Evolutionary conservation across 2,329 filamentous ascomycete species (phyloP), one percentile per base, ranked within the genome.

Genomic region (Botrytis elliptica): DNA sequence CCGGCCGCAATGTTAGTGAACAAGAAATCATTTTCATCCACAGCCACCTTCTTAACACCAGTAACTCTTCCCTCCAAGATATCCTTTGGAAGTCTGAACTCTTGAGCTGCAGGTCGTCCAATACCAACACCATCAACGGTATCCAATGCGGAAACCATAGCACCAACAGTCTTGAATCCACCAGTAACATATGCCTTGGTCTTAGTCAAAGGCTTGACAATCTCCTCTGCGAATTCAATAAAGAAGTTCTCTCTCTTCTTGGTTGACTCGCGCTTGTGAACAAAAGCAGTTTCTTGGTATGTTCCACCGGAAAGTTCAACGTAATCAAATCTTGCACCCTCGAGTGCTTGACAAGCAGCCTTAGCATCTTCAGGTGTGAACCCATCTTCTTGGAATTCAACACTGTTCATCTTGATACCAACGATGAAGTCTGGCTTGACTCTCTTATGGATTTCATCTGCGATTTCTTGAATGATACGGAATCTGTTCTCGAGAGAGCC

Each of bases 251-350:
- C 90, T 14, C 90, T 85, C 1, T 86, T 86, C 63, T 75, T 73
- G 70, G 80, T 77, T 2, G 88, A 84, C 33, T 84, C 83, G 69
- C 77, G 75, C 60, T 79, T 78, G 65, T 79, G 77, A 14, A 29
- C 73, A 49, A 80, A 79, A 1, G 74, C 78, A 9, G 88, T 84
- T 73, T 88, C 81, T 76, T 90, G 86, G 75, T 88, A 90, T 0
- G 82, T 87, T 0, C 91, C 91, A 0, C 91, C 91, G 29, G 86
- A 89, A 40, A 93, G 85, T 81, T 93, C 91, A 2, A 93, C 81
- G 76, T 92, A 92, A 81, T 93, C 91, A 70, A 89, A 88, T 12
- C 79, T 80, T 74, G 85, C 84, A 66, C 82, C 78, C 78, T 89
- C 86, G 2, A 89, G 81, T 36, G 84, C 79, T 62, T 82, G 79